phyloP scores from a whole-genome alignment of 257 asterid genomes.

The Fraxinus pennsylvanica region DNA sequence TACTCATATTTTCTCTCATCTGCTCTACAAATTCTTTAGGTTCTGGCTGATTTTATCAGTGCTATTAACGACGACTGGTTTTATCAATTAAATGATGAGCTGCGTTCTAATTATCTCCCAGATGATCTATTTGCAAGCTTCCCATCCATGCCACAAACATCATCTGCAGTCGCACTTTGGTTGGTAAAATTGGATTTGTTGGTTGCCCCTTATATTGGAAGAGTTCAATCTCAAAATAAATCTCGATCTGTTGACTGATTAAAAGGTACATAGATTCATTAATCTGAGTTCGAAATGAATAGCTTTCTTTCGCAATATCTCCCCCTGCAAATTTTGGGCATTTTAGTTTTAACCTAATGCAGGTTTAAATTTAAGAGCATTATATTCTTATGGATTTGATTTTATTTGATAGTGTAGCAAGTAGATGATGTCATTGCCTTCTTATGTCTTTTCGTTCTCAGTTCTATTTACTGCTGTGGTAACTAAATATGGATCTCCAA shows the following conservation, averaged over 20 bases:
- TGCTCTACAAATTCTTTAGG: conserved; percentile 42
- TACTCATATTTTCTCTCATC: not conserved
- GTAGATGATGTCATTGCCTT: too few relatives aligned
- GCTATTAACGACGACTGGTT: conserved; percentile 82
- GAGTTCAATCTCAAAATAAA: conserved; percentile 34
- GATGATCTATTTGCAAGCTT: conserved; percentile 65
- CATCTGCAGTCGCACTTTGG: conserved; percentile 86
- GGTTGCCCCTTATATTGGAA: conserved; percentile 52
- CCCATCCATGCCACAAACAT: conserved; percentile 72
- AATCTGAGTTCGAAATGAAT: conserved; percentile 3
- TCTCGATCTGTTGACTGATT: conserved; percentile 28
- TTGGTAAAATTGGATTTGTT: conserved; percentile 76
- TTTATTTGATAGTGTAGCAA: not conserved
- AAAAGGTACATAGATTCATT: conserved; percentile 47
- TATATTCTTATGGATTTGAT: not conserved
- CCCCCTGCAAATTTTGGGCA: conserved; percentile 11
- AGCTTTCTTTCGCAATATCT: conserved; percentile 10
- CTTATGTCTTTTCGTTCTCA: not conserved
- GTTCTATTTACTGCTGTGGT: not conserved
- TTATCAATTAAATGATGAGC: conserved; percentile 35
- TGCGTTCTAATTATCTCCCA: conserved; percentile 41
- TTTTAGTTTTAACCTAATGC: conserved; percentile 4
- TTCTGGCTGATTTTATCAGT: conserved; percentile 78
- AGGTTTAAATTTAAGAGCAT: not conserved
- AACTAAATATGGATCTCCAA: not conserved